Conservation (phyloP, 257 asterid genomes). For the Solanum virginianum region DNA sequence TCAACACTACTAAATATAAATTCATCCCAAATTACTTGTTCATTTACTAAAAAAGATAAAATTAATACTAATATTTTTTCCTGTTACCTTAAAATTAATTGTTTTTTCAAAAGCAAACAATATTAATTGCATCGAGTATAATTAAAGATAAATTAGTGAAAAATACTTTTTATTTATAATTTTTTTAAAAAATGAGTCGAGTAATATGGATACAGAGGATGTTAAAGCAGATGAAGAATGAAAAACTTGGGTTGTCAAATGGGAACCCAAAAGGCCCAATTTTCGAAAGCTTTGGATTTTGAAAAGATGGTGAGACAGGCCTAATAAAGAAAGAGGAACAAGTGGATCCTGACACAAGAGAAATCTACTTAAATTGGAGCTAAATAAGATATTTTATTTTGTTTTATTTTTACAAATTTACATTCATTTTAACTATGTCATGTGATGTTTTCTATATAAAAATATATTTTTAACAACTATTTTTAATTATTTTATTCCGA, state of each 20-base stretch:
- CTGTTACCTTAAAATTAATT: no score
- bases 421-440: background rate
- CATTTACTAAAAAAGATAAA: no score
- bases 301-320: background rate
- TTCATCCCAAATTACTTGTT: no score
- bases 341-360: background rate
- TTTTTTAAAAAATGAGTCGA: background rate
- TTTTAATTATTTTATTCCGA: background rate
- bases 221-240: no score
- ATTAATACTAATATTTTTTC: no score
- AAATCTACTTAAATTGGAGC: background rate
- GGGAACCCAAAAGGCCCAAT: background rate
- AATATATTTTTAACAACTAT: background rate
- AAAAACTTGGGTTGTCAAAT: background rate
- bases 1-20: no score
- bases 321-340: no score
- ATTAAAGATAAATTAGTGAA: no score
- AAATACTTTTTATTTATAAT: no score
- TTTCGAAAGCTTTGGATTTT: background rate
- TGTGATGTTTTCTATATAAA: background rate
- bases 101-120: no score
- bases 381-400: background rate
- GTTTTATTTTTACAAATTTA: background rate
- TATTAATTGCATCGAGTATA: no score
- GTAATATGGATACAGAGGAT: background rate